Conservation (phyloP, 2,329 filamentous ascomycete genomes). For the Fusarium aywerte region DNA sequence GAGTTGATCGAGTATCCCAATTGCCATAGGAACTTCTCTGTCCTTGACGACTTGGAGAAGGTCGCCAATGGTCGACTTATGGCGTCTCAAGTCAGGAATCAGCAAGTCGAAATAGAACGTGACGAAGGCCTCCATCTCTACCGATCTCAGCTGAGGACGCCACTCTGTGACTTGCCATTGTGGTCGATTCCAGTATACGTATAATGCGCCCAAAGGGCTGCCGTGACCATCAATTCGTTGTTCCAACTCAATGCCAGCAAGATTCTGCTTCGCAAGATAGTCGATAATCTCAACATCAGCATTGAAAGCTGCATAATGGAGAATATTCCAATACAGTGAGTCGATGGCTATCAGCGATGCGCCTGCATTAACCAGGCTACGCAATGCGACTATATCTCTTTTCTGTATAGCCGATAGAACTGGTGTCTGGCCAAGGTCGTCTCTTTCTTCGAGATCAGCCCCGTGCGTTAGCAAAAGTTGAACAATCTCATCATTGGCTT, state of each 20-base stretch:
- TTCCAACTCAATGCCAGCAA: neutral
- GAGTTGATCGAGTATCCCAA: neutral
- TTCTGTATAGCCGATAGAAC: fast-evolving
- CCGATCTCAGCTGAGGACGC: fast-evolving
- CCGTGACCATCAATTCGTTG: fast-evolving
- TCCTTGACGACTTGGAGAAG: neutral
- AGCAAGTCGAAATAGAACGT: constrained; percentile 7
- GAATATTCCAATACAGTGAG: fast-evolving
- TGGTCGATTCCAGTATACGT: fast-evolving
- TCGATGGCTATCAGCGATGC: neutral
- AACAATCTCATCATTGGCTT: fast-evolving
- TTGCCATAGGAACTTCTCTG: fast-evolving
- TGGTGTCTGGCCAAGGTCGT: fast-evolving
- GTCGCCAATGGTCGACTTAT: neutral
- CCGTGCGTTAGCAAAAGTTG: neutral
- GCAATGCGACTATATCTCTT: neutral
- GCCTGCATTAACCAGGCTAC: neutral
- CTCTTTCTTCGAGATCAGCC: neutral
- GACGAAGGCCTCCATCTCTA: neutral
- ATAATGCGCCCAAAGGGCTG: neutral
- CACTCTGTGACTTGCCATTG: fast-evolving
- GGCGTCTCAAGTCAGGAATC: neutral
- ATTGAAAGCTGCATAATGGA: fast-evolving
- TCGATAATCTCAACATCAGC: neutral
- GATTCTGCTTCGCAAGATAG: neutral